Evolutionary conservation across 257 asterid species (phyloP).

Genomic region (Forsythia viridissima): DNA sequence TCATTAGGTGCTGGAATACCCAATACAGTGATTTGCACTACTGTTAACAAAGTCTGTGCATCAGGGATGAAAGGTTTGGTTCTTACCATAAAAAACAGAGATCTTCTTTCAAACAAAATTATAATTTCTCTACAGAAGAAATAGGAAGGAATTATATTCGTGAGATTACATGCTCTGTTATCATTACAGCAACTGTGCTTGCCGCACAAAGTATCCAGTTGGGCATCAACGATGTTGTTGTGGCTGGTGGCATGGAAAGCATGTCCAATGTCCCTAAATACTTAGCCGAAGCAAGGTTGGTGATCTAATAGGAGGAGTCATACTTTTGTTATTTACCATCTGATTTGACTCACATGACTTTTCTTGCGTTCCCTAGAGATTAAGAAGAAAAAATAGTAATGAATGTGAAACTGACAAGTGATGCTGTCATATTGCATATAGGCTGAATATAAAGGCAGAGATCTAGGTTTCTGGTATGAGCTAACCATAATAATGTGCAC

Average conservation of each 20-base stretch:
- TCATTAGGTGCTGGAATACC: slow-evolving; percentile 96
- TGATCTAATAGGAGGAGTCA: slow-evolving; percentile 9
- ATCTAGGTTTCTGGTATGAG: background rate
- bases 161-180: slow-evolving; percentile 19
- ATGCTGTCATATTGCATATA: background rate
- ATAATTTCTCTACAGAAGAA: background rate
- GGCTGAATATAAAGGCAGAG: background rate
- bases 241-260: slow-evolving; percentile 99
- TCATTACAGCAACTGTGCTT: slow-evolving; percentile 77
- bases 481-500: background rate
- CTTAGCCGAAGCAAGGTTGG: slow-evolving; percentile 90
- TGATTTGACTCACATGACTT: background rate
- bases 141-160: slow-evolving; percentile 9
- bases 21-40: slow-evolving; percentile 79
- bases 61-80: slow-evolving; percentile 94
- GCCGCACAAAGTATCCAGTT: slow-evolving; percentile 93
- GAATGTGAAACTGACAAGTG: background rate
- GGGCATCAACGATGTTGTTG: slow-evolving; percentile 89
- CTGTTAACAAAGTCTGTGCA: slow-evolving; percentile 97
- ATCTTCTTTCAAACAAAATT: background rate
- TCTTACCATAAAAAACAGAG: background rate
- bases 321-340: background rate
- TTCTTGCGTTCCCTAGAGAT: slow-evolving; percentile 1
- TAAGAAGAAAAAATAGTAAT: background rate
- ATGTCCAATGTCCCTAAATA: slow-evolving; percentile 98